These are phyloP conservation scores for Chlamydomonas sp. DNA, from an alignment of 139 green algal genomes.

Conservation along the genomic window DNA sequence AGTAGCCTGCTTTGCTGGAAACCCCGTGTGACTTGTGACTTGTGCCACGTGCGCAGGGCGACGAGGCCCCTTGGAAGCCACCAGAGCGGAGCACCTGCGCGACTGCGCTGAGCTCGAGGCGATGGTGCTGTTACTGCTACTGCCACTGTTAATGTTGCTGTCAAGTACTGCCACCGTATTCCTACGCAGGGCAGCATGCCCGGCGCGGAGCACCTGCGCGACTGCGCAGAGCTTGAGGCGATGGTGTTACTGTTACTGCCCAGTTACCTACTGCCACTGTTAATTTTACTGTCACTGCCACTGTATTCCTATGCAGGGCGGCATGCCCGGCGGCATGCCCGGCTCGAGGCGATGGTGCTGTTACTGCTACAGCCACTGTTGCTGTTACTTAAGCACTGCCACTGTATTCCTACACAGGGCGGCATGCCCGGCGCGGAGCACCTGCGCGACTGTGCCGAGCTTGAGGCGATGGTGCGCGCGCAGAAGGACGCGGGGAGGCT, in stretches of 20 bases:
- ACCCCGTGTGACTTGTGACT: too few relatives aligned
- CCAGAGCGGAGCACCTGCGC: slow-evolving; percentile 76
- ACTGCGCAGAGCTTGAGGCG: slow-evolving; percentile 45
- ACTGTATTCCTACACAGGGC: slow-evolving; percentile 40
- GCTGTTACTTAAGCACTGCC: background rate
- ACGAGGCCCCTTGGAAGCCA: too few relatives aligned
- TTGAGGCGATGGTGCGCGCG: slow-evolving; percentile 52
- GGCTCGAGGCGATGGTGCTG: background rate
- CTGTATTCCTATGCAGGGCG: too few relatives aligned
- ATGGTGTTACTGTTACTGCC: background rate
- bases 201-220: slow-evolving; percentile 75
- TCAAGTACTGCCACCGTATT: too few relatives aligned
- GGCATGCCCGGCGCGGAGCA: slow-evolving; percentile 90
- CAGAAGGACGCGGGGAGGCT: slow-evolving; percentile 46
- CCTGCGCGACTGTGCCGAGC: slow-evolving; percentile 56
- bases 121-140: background rate
- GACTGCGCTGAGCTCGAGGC: slow-evolving; percentile 48
- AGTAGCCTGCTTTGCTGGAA: too few relatives aligned
- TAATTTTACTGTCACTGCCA: background rate
- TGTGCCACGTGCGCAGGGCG: too few relatives aligned
- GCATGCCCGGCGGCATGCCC: background rate
- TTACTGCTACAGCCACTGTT: background rate
- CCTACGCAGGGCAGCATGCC: slow-evolving; percentile 77
- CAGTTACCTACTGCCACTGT: background rate
- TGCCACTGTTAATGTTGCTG: background rate